phyloP scores from a whole-genome alignment of 208 protist species.

The Crithidia bombi region DNA sequence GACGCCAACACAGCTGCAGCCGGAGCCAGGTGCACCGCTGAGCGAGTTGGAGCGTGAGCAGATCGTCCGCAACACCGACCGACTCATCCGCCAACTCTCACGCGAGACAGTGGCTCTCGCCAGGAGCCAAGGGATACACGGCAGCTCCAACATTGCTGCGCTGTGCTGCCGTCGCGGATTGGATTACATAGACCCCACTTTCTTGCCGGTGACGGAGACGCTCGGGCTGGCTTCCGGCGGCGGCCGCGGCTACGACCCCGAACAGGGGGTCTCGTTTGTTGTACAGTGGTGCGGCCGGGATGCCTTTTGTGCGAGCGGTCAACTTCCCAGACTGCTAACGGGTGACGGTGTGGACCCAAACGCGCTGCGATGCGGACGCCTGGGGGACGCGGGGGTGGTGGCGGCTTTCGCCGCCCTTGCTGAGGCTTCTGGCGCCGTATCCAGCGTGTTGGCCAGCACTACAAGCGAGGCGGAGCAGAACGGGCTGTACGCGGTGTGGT shows the following conservation, averaged over 20 bases:
- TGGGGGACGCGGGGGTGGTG: conserved; percentile 54
- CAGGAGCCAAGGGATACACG: conserved; percentile 1
- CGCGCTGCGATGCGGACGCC: conserved; percentile 35
- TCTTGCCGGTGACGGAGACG: conserved; percentile 50
- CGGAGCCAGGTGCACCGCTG: neutral
- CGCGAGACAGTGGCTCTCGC: conserved; percentile 35
- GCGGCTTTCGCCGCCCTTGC: conserved; percentile 66
- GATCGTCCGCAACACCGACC: conserved; percentile 36
- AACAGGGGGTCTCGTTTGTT: conserved; percentile 8
- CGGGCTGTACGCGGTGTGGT: conserved; percentile 53
- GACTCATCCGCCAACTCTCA: conserved; percentile 23
- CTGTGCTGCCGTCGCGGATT: conserved; percentile 44
- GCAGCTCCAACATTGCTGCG: conserved; percentile 36
- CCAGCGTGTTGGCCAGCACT: conserved; percentile 54
- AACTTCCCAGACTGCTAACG: conserved; percentile 28
- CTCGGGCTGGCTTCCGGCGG: conserved; percentile 31
- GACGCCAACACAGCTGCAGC: neutral
- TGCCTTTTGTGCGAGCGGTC: conserved; percentile 22
- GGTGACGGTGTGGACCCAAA: conserved; percentile 43
- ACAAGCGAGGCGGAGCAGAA: conserved; percentile 42
- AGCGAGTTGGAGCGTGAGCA: conserved; percentile 25
- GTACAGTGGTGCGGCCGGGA: conserved; percentile 40
- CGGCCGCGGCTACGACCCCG: conserved; percentile 30
- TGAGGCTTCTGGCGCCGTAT: conserved; percentile 56
- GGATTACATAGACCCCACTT: conserved; percentile 60